Base-by-base conservation (phyloP, 148 eudicot genomes). In the Fagopyrum tataricum region DNA sequence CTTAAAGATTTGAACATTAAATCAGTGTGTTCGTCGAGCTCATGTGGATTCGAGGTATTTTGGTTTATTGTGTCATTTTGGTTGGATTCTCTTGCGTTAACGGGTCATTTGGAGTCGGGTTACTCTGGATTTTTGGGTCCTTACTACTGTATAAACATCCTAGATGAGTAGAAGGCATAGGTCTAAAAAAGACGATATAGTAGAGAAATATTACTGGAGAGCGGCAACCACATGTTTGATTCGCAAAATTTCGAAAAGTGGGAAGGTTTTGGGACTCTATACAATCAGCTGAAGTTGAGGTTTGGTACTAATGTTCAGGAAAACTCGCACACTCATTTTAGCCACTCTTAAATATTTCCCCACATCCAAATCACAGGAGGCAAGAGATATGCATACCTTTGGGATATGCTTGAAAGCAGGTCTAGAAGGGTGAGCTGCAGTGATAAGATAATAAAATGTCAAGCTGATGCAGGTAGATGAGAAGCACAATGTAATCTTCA, bases 361-460 rank as follows among this genome's bases (percentile, higher is more conserved):
- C 31, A 14, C 24, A 26, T 31, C 17, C 41, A 64, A 64, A 13
- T 31, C 20, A 31, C 9, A 0, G 13, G 6, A 64, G 69, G 44
- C 69, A 37, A 37, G 43, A 12, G 18, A 64, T 64, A 31, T 62
- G 26, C 40, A 64, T 86, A 90, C 99, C 91, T 89, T 96, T 8
- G 99, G 99, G 61, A 96, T 83, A 78, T 96, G 99, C 88, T 92
- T 96, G 87, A 85, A 87, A 75, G 87, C 68, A 49, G 96, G 95
- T 79, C 85, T 87, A 51, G 83, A 67, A 14, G 86, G 82, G 72
- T 49, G 56, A 79, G 75, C 97, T 91, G 92, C 80, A 37, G 74
- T 58, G 61, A 80, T 75, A 74, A 59, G 15, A 12, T 67, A 21
- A 68, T 24, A 41, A 67, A 31, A 78, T n/a, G 55, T 47, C 55